A percentile compares a stretch with the other conserved stretches of the same genome.
phyloP scores from a whole-genome alignment of 2,329 filamentous ascomycete species.

The Clonostachys sp. region DNA sequence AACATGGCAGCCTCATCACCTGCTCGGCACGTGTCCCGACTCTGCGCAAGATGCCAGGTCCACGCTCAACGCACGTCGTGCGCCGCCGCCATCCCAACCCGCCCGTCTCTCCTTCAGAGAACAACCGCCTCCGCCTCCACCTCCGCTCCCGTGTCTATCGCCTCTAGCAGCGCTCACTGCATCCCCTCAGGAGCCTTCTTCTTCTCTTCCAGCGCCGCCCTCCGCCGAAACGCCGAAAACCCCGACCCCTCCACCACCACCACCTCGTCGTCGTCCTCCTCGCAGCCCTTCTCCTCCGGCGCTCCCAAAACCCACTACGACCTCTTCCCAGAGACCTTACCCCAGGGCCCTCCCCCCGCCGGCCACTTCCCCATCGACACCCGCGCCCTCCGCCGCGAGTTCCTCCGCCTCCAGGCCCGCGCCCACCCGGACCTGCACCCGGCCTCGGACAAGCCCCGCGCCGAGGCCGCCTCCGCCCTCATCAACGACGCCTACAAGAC shows the following conservation, averaged over 20 bases:
- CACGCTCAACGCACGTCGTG: slow-evolving; percentile 12
- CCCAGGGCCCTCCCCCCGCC: slow-evolving; percentile 69
- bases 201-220: too few species aligned
- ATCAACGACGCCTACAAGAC: slow-evolving; percentile 94
- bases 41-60: slow-evolving; percentile 25
- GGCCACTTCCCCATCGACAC: slow-evolving; percentile 74
- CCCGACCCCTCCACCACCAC: background rate
- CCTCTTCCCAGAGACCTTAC: slow-evolving; percentile 79
- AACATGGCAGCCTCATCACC: background rate
- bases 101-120: background rate
- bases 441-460: slow-evolving; percentile 47
- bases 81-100: slow-evolving; percentile 4
- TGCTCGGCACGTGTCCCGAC: slow-evolving; percentile 9
- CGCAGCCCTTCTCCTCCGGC: slow-evolving; percentile 2
- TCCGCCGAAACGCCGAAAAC: background rate
- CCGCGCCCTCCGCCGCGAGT: slow-evolving; percentile 72
- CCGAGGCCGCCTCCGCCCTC: slow-evolving; percentile 72
- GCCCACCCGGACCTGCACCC: slow-evolving; percentile 70
- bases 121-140: background rate
- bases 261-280: slow-evolving; percentile 2
- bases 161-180: too few species aligned
- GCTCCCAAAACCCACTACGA: slow-evolving; percentile 65
- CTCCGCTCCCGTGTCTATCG: background rate
- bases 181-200: too few species aligned
- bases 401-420: slow-evolving; percentile 74